Evolutionary conservation across 139 green algal species (phyloP).

Genomic region (Pseudopediastrum boryanum): DNA sequence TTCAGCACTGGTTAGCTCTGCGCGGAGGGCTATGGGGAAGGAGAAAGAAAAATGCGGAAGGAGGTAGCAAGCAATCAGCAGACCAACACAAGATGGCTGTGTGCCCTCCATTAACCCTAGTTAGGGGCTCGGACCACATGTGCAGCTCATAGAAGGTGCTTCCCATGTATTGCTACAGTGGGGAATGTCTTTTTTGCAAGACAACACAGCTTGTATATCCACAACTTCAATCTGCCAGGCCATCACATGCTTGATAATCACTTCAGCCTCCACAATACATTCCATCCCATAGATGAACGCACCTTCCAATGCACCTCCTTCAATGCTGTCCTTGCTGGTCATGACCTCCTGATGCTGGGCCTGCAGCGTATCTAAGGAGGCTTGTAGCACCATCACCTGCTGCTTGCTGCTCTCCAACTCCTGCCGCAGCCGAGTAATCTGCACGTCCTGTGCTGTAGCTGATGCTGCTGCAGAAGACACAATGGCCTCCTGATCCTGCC

Average conservation of each 20-base stretch:
- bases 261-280: no score
- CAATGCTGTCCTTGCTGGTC: constrained; percentile 38
- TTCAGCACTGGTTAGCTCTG: constrained; percentile 62
- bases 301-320: constrained; percentile 53
- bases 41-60: neutral
- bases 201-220: no score
- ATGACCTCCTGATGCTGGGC: constrained; percentile 49
- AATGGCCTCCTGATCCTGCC: constrained; percentile 39
- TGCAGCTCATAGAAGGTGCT: no score
- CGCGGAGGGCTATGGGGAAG: constrained; percentile 46
- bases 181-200: no score
- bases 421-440: constrained; percentile 19
- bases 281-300: no score
- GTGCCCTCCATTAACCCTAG: no score
- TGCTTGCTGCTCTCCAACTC: constrained; percentile 37
- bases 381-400: constrained; percentile 43
- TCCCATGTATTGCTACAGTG: no score
- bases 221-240: no score
- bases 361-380: constrained; percentile 28
- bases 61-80: neutral
- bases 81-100: neutral
- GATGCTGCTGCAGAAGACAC: constrained; percentile 30
- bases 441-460: constrained; percentile 31
- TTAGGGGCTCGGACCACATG: no score
- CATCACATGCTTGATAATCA: no score